Conservation (phyloP, 441 rosid species). For the Isatis lusitanica region DNA sequence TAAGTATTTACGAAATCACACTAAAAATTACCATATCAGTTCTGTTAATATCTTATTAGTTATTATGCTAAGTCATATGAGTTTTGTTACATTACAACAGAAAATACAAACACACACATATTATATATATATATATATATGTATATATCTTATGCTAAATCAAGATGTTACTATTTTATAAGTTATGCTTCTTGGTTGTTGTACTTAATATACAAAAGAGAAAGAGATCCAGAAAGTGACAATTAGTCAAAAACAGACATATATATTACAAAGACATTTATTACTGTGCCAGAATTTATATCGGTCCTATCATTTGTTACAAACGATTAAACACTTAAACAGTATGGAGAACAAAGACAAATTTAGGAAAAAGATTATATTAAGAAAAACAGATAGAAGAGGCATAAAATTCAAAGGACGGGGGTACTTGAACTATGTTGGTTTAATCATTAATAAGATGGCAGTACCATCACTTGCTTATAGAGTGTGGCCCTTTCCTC, state of each 20-base stretch:
- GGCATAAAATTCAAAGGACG: neutral
- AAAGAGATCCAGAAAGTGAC: neutral
- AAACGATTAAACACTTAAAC: neutral
- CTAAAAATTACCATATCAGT: neutral
- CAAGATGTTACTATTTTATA: neutral
- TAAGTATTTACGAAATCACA: slow-evolving; percentile 17
- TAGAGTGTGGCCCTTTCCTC: neutral
- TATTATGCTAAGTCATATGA: neutral
- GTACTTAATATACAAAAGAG: neutral
- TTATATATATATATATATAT: neutral
- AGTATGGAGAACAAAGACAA: neutral
- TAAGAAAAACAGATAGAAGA: neutral
- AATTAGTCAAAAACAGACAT: neutral
- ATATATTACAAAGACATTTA: neutral
- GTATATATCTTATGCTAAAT: neutral
- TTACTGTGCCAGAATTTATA: neutral
- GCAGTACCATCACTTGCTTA: neutral
- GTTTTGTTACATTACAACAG: neutral
- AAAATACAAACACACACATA: neutral
- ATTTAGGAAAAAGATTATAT: neutral
- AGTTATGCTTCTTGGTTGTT: neutral
- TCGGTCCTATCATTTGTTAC: neutral
- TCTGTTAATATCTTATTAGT: neutral
- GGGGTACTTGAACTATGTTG: neutral
- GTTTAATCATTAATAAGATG: neutral